phyloP scores from a whole-genome alignment of 169 alveolate species.

The Plasmodium gallinaceum region DNA sequence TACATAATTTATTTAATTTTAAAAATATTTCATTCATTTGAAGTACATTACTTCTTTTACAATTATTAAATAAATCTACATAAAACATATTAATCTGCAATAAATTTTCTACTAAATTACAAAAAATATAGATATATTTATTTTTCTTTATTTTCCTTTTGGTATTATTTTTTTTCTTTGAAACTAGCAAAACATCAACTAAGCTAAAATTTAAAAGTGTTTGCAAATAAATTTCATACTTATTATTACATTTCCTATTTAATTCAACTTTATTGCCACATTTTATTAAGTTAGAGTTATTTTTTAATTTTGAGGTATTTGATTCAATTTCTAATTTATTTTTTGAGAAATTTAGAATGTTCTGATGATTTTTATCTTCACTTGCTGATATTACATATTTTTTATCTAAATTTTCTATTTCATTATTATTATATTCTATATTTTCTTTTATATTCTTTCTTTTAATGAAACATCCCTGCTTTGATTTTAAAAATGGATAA shows the following conservation, averaged over 20 bases:
- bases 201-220: conserved; percentile 32
- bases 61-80: conserved; percentile 31
- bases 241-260: background rate
- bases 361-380: background rate
- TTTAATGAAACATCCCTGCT: no score
- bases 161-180: conserved; percentile 21
- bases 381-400: background rate
- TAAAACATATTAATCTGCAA: conserved; percentile 58
- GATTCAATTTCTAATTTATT: no score
- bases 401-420: background rate
- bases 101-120: conserved; percentile 63
- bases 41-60: conserved; percentile 23
- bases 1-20: conserved; percentile 36
- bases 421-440: background rate
- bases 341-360: background rate
- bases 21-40: conserved; percentile 23
- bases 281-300: background rate
- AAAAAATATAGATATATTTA: conserved; percentile 50
- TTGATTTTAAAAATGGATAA: conserved; percentile 6
- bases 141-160: conserved; percentile 39
- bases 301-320: background rate
- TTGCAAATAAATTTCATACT: conserved; percentile 28
- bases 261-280: background rate
- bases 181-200: conserved; percentile 32
- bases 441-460: background rate